A percentile compares a stretch with the other conserved stretches of the same genome.
These are phyloP conservation scores for Clarireedia paspali DNA, from an alignment of 2,329 filamentous ascomycete species.

Conservation along the genomic window DNA sequence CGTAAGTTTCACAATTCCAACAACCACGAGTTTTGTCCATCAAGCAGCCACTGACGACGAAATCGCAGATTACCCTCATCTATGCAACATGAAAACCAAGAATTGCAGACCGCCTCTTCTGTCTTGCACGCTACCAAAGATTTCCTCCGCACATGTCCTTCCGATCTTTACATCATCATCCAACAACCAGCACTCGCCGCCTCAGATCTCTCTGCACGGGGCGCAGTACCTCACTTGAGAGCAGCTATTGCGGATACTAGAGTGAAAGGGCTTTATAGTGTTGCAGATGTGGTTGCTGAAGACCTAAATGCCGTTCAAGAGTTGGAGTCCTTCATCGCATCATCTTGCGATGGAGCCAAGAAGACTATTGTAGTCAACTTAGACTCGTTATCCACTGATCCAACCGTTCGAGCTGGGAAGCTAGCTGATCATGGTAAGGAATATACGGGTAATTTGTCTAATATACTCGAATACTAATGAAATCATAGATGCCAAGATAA, in stretches of 20 bases:
- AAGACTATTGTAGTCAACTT: not conserved
- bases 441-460: not conserved
- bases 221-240: slow-evolving; percentile 41
- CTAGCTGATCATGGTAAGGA: slow-evolving; percentile 41
- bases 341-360: slow-evolving; percentile 39
- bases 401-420: slow-evolving; percentile 34
- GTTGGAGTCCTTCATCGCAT: slow-evolving; percentile 38
- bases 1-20: slow-evolving; percentile 17
- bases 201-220: slow-evolving; percentile 53
- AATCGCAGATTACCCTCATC: slow-evolving; percentile 15
- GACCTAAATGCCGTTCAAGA: slow-evolving; percentile 33
- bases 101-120: slow-evolving; percentile 17
- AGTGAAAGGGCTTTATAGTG: slow-evolving; percentile 24
- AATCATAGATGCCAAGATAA: slow-evolving; percentile 20
- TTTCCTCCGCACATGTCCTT: slow-evolving; percentile 62
- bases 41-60: not conserved
- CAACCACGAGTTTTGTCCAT: not conserved
- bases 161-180: slow-evolving; percentile 68
- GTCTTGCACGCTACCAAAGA: slow-evolving; percentile 21
- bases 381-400: not conserved
- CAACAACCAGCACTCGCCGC: slow-evolving; percentile 68
- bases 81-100: slow-evolving; percentile 12
- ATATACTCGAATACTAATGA: not conserved
- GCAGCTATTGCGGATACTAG: slow-evolving; percentile 26
- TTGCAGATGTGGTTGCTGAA: slow-evolving; percentile 48